A percentile compares a stretch with the other conserved stretches of the same genome.
phyloP scores from a whole-genome alignment of 1,284 basidiomycete genomes.

The Puccinia coronata region DNA sequence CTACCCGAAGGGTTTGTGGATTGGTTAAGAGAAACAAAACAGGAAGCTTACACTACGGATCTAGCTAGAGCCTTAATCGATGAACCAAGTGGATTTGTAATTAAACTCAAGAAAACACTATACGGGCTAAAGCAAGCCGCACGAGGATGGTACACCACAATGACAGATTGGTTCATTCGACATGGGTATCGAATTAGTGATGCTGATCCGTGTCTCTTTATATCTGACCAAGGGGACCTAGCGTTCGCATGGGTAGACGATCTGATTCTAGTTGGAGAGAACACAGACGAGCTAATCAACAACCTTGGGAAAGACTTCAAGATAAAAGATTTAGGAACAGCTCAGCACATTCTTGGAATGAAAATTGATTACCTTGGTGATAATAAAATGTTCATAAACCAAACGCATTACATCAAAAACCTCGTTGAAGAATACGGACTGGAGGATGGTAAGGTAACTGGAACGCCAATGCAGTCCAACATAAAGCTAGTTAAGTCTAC shows the following conservation, averaged over 20 bases:
- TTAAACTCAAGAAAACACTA: conserved; percentile 50
- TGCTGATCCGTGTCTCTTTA: conserved; percentile 31
- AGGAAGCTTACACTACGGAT: conserved; percentile 13
- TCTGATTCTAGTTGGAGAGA: conserved; percentile 22
- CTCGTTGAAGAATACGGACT: conserved; percentile 22
- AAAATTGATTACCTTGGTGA: not conserved
- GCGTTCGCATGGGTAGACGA: conserved; percentile 35
- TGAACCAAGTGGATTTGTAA: conserved; percentile 20
- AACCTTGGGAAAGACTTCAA: conserved; percentile 4
- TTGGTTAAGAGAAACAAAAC: conserved; percentile 37
- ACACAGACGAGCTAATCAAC: conserved; percentile 7
- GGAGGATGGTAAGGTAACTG: conserved; percentile 22
- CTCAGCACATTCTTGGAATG: conserved; percentile 23
- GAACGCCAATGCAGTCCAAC: conserved; percentile 42
- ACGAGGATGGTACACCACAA: conserved; percentile 28
- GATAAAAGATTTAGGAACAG: conserved; percentile 30
- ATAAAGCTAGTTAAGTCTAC: conserved; percentile 39
- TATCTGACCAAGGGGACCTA: conserved; percentile 7
- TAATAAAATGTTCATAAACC: conserved; percentile 19
- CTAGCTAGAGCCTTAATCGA: not conserved
- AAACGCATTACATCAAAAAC: conserved; percentile 16
- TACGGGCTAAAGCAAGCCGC: conserved; percentile 38
- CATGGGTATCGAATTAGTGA: conserved; percentile 27
- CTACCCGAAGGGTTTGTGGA: conserved; percentile 38
- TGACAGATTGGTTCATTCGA: conserved; percentile 15